phyloP scores from a whole-genome alignment of 805 yeast species.

The Barnettozyma sucrosica region DNA sequence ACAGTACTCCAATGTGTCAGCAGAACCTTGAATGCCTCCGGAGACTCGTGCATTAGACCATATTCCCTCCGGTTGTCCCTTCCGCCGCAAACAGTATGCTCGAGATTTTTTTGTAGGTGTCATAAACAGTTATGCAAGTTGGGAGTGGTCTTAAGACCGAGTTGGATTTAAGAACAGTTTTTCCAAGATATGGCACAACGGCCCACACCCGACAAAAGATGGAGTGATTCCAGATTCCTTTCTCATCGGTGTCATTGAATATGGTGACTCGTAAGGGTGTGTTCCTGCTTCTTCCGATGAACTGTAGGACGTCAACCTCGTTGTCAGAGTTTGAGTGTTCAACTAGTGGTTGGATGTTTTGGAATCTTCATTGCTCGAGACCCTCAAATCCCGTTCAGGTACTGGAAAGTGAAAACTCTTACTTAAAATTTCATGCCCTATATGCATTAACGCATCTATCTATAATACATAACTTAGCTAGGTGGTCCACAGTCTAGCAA shows the following conservation, averaged over 20 bases:
- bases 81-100: neutral
- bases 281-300: neutral
- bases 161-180: slow-evolving; percentile 1
- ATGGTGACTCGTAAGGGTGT: neutral
- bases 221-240: neutral
- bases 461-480: slow-evolving; percentile 24
- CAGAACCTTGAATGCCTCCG: neutral
- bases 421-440: neutral
- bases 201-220: neutral
- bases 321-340: no score
- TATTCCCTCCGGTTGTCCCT: neutral
- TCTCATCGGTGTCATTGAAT: neutral
- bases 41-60: neutral
- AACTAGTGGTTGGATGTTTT: no score
- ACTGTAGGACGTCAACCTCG: no score
- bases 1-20: neutral
- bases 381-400: no score
- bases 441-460: no score
- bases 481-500: slow-evolving; percentile 95
- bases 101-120: neutral
- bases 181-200: neutral
- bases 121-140: slow-evolving; percentile 7
- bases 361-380: neutral
- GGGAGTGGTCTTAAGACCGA: slow-evolving; percentile 4
- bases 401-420: no score